A percentile compares a stretch with the other conserved stretches of the same genome.
Evolutionary conservation across 371 early-diverging fungal genomes (phyloP).

Genomic region (Dentiscutata heterogama): DNA sequence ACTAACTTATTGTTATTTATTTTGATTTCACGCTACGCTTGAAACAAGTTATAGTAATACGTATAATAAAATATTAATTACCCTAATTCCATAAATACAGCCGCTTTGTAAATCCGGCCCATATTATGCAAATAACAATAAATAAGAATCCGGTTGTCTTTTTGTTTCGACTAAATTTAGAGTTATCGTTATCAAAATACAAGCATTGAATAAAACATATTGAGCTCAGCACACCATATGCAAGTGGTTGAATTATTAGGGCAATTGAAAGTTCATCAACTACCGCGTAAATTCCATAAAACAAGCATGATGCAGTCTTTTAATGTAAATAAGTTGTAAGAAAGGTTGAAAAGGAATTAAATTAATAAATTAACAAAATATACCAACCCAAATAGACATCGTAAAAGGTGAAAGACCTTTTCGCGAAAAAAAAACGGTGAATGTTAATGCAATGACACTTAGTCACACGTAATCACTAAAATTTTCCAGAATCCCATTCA

Average conservation of each 20-base stretch:
- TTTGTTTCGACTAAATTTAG: constrained; percentile 34
- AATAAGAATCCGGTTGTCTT: constrained; percentile 20
- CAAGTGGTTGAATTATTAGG: constrained; percentile 64
- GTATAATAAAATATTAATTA: constrained; percentile 4
- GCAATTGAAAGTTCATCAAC: constrained; percentile 61
- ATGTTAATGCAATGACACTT: too few species aligned
- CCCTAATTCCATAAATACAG: constrained; percentile 8
- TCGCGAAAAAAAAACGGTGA: too few species aligned
- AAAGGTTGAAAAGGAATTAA: too few species aligned
- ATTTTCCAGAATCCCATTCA: too few species aligned
- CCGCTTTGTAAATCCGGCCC: constrained; percentile 19
- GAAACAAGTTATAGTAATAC: too few species aligned
- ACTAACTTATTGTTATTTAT: too few species aligned
- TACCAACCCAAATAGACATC: too few species aligned
- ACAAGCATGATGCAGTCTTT: constrained; percentile 49
- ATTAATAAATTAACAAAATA: too few species aligned
- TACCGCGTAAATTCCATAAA: constrained; percentile 64
- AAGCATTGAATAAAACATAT: constrained; percentile 60
- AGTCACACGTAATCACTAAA: too few species aligned
- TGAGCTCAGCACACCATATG: constrained; percentile 58
- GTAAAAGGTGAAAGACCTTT: too few species aligned
- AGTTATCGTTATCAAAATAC: constrained; percentile 57
- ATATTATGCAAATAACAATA: neutral
- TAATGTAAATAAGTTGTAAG: too few species aligned
- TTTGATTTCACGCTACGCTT: too few species aligned